Base-by-base conservation (phyloP, 306 rosid species). In the Echinosophora koreensis region DNA sequence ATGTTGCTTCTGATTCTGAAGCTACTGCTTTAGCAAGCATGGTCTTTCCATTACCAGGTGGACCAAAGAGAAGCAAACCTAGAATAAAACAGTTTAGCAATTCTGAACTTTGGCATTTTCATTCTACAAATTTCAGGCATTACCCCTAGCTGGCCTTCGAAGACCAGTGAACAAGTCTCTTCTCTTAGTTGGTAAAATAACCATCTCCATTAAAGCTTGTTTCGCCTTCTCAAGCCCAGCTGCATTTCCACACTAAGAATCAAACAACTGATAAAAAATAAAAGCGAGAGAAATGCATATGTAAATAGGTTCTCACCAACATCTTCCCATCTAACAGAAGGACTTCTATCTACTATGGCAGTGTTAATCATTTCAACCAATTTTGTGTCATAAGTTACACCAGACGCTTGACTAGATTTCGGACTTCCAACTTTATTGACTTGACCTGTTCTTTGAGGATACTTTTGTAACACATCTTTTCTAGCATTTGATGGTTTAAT, bases 11-110 rank as follows among this genome's bases (percentile, higher is more conserved):
- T 8, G 98, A 95, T 86, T 95, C 98, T 72, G 98, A 92, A 74
- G 98, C 98, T 16, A 95, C 97, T 76, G 97, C 98, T 86, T 95
- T 92, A 73, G 98, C 97, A 84, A 95, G 97, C 98, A 95, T 92
- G 58, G 98, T 95, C 85, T 95, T 95, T 61, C 98, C 97, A 87
- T 95, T 95, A 60, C 98, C 98, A 0, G 98, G 98, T 0, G 98
- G 98, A 83, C 98, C 98, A 79, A 95, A 95, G 77, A 95, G 90
- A 80, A 95, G 98, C 85, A 95, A 84, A 70, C 98, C 98, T 95
- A 85, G 78, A 64, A 58, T 62, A 32, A 8, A 50, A 80, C 66
- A 46, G 66, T 66, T 87, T 39, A 72, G 16, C 37, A 44, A 35
- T 86, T 34, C 64, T 17, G 60, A 74, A 28, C 44, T 67, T 76